These are phyloP conservation scores for Alternaria angustiovoidea DNA, from an alignment of 2,329 filamentous ascomycete species.

Conservation along the genomic window DNA sequence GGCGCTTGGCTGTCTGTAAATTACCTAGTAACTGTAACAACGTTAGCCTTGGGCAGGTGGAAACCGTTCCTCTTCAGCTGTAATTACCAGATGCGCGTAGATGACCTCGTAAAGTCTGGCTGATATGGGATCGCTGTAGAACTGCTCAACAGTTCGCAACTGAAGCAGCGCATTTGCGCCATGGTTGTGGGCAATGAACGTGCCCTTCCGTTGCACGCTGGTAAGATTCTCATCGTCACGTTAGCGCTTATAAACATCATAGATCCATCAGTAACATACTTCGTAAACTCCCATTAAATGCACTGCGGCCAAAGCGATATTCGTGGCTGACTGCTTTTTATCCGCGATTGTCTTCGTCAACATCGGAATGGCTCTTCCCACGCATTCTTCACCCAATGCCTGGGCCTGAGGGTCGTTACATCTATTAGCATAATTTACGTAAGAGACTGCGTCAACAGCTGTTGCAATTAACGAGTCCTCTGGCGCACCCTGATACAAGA, in stretches of 20 bases:
- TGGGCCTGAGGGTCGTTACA: slow-evolving; percentile 35
- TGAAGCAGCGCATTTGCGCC: slow-evolving; percentile 41
- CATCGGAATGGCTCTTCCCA: slow-evolving; percentile 32
- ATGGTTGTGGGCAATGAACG: slow-evolving; percentile 36
- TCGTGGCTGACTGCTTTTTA: slow-evolving; percentile 27
- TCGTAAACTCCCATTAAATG: slow-evolving; percentile 44
- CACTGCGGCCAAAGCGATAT: slow-evolving; percentile 35
- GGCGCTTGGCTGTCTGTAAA: slow-evolving; percentile 34
- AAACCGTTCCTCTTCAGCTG: neutral
- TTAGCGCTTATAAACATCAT: neutral
- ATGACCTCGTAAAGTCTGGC: slow-evolving; percentile 39
- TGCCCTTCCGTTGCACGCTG: slow-evolving; percentile 26
- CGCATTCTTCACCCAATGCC: slow-evolving; percentile 31
- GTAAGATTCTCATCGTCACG: slow-evolving; percentile 31
- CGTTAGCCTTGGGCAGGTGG: slow-evolving; percentile 18
- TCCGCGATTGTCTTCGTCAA: slow-evolving; percentile 36
- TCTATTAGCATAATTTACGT: slow-evolving; percentile 40
- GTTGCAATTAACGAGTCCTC: slow-evolving; percentile 35
- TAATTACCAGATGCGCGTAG: slow-evolving; percentile 36
- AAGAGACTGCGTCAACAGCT: slow-evolving; percentile 36
- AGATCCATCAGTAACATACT: slow-evolving; percentile 17
- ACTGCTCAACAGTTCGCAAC: slow-evolving; percentile 35
- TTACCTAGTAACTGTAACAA: slow-evolving; percentile 36
- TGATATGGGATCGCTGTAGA: slow-evolving; percentile 34
- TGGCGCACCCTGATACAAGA: slow-evolving; percentile 30